Evolutionary conservation across 805 yeast genomes (phyloP).

Genomic region (Tetrapisispora phaffii): DNA sequence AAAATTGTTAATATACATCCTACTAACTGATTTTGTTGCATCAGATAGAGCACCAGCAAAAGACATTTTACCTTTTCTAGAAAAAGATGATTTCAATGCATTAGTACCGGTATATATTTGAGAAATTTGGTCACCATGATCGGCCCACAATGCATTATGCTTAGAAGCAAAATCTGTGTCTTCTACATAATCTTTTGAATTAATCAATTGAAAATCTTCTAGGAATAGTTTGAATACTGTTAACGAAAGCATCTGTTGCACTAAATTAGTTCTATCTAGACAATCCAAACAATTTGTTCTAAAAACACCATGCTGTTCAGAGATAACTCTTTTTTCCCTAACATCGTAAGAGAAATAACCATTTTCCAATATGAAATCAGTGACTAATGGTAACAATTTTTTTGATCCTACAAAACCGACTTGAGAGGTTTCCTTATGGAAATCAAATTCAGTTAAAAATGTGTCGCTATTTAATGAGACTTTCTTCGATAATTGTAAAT

Average conservation of each 20-base stretch:
- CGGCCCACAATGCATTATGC: slow-evolving; percentile 92
- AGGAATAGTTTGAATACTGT: slow-evolving; percentile 53
- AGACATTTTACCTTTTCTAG: slow-evolving; percentile 93
- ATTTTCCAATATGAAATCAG: slow-evolving; percentile 60
- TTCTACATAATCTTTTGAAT: slow-evolving; percentile 16
- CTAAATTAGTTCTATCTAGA: slow-evolving; percentile 84
- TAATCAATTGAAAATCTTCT: slow-evolving; percentile 32
- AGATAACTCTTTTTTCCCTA: slow-evolving; percentile 40
- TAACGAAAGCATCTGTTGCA: slow-evolving; percentile 73
- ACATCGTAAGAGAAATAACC: slow-evolving; percentile 77
- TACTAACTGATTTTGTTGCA: slow-evolving; percentile 88
- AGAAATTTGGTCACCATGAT: slow-evolving; percentile 93
- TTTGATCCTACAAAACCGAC: slow-evolving; percentile 82
- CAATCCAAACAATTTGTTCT: slow-evolving; percentile 93
- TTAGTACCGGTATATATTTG: slow-evolving; percentile 97
- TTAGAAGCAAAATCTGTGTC: slow-evolving; percentile 53
- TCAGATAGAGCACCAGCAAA: slow-evolving; percentile 95
- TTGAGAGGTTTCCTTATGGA: slow-evolving; percentile 85
- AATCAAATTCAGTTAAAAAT: slow-evolving; percentile 76
- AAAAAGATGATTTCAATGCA: slow-evolving; percentile 88
- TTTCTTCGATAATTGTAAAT: slow-evolving; percentile 37
- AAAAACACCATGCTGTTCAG: slow-evolving; percentile 84
- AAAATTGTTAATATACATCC: slow-evolving; percentile 93
- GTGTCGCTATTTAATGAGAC: slow-evolving; percentile 28
- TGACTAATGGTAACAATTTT: slow-evolving; percentile 52